Base-by-base conservation (phyloP, 768 basidiomycete species). In the Pilatotrama ljubarskyi region DNA sequence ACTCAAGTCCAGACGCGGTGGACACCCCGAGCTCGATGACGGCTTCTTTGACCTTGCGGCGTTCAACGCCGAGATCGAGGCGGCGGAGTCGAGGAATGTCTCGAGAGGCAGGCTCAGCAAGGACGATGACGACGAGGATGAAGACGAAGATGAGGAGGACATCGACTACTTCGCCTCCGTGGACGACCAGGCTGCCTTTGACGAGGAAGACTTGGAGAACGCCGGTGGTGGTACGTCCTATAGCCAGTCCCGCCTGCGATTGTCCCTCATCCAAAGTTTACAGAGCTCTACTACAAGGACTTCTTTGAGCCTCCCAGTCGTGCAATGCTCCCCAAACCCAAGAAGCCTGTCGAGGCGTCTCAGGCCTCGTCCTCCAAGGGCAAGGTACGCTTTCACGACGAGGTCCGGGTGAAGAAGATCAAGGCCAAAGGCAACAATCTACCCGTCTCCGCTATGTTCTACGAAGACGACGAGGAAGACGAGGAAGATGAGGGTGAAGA, bases 61-160 rank as follows among this genome's bases (percentile, higher is more conserved):
- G 18, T 99, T 99, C 78, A 97, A 98, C 67, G 81, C 86, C 2
- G 86, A 94, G 70, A 88, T 88, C 2, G 91, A 92, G 70, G 84
- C 82, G 64, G 83, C 86, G 2, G 95, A 96, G 72, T 83, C 86
- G 14, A 80, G 74, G 58, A 78, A 76, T 15, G 79, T 82, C 10
- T 85, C 86, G 2, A 77, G 77, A 67, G 93, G 92, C 18, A 76
- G 74, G 25, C 77, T 91, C 22, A 80, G 81, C 40, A 73, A 67
- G 73, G 75, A 80, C 35, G 82, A 81, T 40, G 78, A 78, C 15
- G 83, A 79, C 14, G 78, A 80, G 32, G 84, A 83, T 2, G 84
- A 80, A 14, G 84, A 84, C 11, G 82, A 81, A 15, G 77, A 72
- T 2, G 73, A 65, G 10, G 73, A 77, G 35, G 76, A 75, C 13